Base-by-base conservation (phyloP, 225 moss, liverwort and hornwort genomes). In the Physcomitrium patens region DNA sequence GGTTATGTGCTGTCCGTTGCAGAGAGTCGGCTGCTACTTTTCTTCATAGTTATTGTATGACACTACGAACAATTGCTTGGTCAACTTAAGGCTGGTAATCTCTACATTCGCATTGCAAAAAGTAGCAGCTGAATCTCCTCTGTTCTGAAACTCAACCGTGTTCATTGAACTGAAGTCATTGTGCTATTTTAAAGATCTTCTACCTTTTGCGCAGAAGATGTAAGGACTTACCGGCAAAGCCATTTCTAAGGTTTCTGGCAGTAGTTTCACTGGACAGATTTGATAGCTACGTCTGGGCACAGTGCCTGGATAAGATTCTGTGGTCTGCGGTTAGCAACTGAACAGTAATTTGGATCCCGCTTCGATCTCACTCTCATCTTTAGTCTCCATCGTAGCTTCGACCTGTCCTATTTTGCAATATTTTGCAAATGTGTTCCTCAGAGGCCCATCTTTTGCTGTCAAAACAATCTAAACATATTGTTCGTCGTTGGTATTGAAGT, bases 271-370 rank as follows among this genome's bases (percentile, higher is more conserved):
- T 58, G 80, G 84, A 42, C 76, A 80, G 41, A 86, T 58, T 48
- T 91, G 54, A 79, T 91, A 68, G 84, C 88, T 26, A 88, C 91
- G 20, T 82, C 80, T 75, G 86, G 91, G 47, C 88, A 91, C 64
- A 86, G 84, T 56, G 91, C 88, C 17, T 86, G 79, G 79, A 86
- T 91, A 28, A 83, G 83, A 43, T 84, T 88, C 67, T 91, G 86
- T 88, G 88, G 87, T 67, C 56, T 86, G 17, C 75, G 87, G 89
- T 89, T 55, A 15, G 82, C 55, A 51, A 58, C 8, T 67, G 10
- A 65, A 53, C 17, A 58, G 13, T 12, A 12, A 51, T 1, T 51
- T 51, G 3, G 51, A 51, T 51, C 1, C 12, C 17, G 14, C 14
- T 51, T 51, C 11, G 51, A 17, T 51, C 11, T 17, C 13, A 13